Base-by-base conservation (phyloP, 2,329 filamentous ascomycete genomes). In the Dryadomyces quercivorus region DNA sequence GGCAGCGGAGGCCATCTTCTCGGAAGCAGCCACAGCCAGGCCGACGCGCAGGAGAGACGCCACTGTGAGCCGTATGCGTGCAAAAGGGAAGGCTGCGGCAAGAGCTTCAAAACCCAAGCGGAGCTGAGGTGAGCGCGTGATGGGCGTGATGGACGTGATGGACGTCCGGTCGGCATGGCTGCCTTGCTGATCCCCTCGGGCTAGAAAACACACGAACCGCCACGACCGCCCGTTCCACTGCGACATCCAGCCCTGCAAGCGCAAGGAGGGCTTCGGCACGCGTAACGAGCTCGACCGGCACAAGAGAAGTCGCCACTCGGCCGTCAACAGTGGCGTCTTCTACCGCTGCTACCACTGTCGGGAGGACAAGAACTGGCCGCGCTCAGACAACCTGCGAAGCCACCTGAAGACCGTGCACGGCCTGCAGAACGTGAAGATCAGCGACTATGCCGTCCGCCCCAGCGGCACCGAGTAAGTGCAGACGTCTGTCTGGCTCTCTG, bases 251-350 rank as follows among this genome's bases (percentile, higher is more conserved):
- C 70, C 70, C 5, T 94, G 89, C 65, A 60, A 63, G 26, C 75
- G 82, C 18, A 70, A 66, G 5, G 73, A 80, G 58, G 88, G 88
- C 0, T 95, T 95, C 62, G 83, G 84, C 18, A 94, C 88, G 0
- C 67, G 72, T 18, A 95, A 94, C 64, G 91, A 95, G 62, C 78
- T 92, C 13, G 78, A 85, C n/a, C 76, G 91, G 52, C 91, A 95
- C 65, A 81, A 78, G 61, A 82, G 80, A 63, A 86, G 82, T 57
- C 12, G 20, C 16, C 45, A 49, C 36, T 3, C 51, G 26, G 26
- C 4, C 9, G 1, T 7, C 2, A 10, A 3, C 16, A 13, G 5
- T 2, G 31, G n/a, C 5, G 15, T 21, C 18, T 51, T 31, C 6
- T 44, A 51, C 38, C 50, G 22, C 1, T 51, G 50, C 21, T 2